Percentiles rank a stretch among this genome's conserved stretches.
Evolutionary conservation across 345 rosid species (phyloP).

Genomic region (Melaleuca alternifolia): DNA sequence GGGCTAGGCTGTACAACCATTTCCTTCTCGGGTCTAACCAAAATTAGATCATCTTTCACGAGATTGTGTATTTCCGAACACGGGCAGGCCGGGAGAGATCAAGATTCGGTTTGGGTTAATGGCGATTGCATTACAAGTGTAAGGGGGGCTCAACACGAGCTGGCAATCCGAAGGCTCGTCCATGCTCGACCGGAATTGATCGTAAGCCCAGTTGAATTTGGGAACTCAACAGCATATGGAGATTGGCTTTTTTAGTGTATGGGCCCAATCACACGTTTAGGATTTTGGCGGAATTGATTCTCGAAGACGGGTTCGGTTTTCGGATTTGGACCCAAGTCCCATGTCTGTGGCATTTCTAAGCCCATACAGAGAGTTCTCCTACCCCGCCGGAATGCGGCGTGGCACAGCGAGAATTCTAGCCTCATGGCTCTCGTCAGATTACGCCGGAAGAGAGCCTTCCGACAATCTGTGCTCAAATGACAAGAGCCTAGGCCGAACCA

Average conservation of each 20-base stretch:
- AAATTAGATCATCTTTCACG: not conserved
- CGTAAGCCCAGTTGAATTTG: not conserved
- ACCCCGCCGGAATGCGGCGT: fast-evolving
- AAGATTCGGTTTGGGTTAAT: not conserved
- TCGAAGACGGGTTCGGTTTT: not conserved
- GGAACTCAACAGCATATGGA: not conserved
- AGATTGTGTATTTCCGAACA: too few relatives aligned
- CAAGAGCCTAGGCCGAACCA: not conserved
- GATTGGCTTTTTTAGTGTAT: not conserved
- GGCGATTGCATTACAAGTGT: not conserved
- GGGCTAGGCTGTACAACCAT: not conserved
- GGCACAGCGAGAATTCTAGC: not conserved
- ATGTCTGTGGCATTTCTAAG: not conserved
- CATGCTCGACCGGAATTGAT: not conserved
- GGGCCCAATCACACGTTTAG: not conserved
- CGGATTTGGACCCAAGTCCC: not conserved
- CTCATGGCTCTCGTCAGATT: not conserved
- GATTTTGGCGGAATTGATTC: not conserved
- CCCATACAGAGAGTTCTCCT: not conserved
- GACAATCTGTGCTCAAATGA: not conserved
- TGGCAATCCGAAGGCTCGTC: not conserved
- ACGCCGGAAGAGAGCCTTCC: not conserved
- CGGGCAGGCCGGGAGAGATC: not conserved
- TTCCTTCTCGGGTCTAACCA: not conserved
- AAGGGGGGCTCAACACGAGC: not conserved